Conservation (phyloP, 2,329 filamentous ascomycete genomes). For the Rhynchosporium secalis region DNA sequence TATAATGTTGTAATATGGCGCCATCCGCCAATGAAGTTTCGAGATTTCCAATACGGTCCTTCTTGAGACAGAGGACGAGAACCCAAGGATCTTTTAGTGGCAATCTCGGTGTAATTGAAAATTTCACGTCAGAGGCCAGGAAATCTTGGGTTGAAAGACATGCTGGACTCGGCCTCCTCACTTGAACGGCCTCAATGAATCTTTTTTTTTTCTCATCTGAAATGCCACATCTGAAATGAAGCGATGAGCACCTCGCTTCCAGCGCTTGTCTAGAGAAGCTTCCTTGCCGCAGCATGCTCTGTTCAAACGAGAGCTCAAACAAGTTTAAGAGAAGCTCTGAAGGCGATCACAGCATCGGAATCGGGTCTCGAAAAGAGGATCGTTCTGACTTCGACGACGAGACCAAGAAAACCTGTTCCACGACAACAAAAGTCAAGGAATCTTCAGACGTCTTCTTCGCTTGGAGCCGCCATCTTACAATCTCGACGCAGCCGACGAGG, state of each 20-base stretch:
- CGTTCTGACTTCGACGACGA: constrained; percentile 39
- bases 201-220: too few relatives aligned
- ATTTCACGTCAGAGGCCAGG: too few relatives aligned
- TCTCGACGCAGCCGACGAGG: constrained; percentile 64
- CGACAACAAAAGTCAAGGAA: constrained; percentile 70
- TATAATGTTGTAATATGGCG: constrained; percentile 3
- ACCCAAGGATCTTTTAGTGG: too few relatives aligned
- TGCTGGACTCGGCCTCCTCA: too few relatives aligned
- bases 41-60: too few relatives aligned
- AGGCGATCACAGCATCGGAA: constrained; percentile 61
- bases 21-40: not conserved
- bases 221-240: too few relatives aligned
- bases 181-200: too few relatives aligned
- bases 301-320: constrained; percentile 30
- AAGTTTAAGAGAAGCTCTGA: constrained; percentile 56
- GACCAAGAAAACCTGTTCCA: not conserved
- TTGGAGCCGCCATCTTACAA: constrained; percentile 71
- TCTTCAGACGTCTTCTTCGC: constrained; percentile 77
- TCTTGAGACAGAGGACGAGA: too few relatives aligned
- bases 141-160: too few relatives aligned
- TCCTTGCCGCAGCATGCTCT: not conserved
- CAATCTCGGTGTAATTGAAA: too few relatives aligned
- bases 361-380: constrained; percentile 52
- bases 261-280: not conserved
- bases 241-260: too few relatives aligned